phyloP scores from a whole-genome alignment of 2,329 filamentous ascomycete genomes.

The Monosporascus sp. region DNA sequence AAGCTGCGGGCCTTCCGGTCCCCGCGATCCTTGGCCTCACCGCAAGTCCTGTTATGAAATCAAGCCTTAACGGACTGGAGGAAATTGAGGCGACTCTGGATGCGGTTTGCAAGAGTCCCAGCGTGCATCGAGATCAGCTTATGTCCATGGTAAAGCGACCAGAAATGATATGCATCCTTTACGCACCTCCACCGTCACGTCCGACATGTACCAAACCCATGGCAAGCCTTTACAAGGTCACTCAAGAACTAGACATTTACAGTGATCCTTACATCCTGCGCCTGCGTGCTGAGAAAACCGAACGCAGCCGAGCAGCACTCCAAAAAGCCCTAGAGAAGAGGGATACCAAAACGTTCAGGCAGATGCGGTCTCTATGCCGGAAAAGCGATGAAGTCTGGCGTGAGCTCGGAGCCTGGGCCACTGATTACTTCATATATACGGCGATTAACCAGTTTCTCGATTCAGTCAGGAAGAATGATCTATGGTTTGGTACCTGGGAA shows the following conservation, averaged over 20 bases:
- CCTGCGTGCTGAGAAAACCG: slow-evolving; percentile 37
- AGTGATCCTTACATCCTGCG: slow-evolving; percentile 55
- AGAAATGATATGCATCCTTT: slow-evolving; percentile 35
- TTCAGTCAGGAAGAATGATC: slow-evolving; percentile 18
- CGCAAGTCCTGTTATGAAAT: slow-evolving; percentile 68
- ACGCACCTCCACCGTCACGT: slow-evolving; percentile 11
- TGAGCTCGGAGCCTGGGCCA: slow-evolving; percentile 64
- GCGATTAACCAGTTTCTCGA: slow-evolving; percentile 33
- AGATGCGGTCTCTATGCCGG: slow-evolving; percentile 50
- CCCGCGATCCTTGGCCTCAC: slow-evolving; percentile 74
- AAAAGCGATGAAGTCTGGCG: slow-evolving; percentile 44
- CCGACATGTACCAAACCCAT: slow-evolving; percentile 31
- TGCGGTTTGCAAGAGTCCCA: slow-evolving; percentile 64
- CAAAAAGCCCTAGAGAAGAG: slow-evolving; percentile 32
- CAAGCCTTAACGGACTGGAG: slow-evolving; percentile 48
- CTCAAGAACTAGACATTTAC: slow-evolving; percentile 44
- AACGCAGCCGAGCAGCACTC: slow-evolving; percentile 34
- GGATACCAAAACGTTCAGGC: slow-evolving; percentile 46
- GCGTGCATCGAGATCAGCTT: slow-evolving; percentile 62
- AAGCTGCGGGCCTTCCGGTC: slow-evolving; percentile 30
- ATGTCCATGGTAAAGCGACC: slow-evolving; percentile 65
- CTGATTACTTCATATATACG: slow-evolving; percentile 57
- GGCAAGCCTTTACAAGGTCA: slow-evolving; percentile 35
- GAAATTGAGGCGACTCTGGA: slow-evolving; percentile 65
- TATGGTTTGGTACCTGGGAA: slow-evolving; percentile 34